These are phyloP conservation scores for Anastatica hierochuntica DNA, from an alignment of 345 rosid genomes.

Conservation along the genomic window DNA sequence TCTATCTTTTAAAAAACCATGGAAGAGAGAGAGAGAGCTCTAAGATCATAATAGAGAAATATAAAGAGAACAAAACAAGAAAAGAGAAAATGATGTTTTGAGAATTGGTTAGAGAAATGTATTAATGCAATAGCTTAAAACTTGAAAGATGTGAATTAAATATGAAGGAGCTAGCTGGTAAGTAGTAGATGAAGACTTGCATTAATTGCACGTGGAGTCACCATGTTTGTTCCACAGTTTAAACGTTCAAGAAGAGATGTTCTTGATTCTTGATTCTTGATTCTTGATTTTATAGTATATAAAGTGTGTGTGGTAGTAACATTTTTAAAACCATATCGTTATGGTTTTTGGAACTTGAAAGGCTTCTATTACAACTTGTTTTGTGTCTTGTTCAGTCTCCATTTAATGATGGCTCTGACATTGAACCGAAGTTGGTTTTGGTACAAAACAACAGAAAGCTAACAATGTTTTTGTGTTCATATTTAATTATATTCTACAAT, in stretches of 20 bases:
- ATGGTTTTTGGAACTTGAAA: conserved; percentile 1
- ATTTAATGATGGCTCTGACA: conserved; percentile 18
- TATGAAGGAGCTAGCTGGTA: conserved; percentile 26
- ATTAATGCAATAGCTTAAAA: conserved; percentile 22
- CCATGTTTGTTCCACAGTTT: conserved; percentile 5
- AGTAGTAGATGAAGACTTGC: conserved; percentile 21
- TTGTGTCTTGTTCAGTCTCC: not conserved
- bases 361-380: conserved; percentile 17
- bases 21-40: not conserved
- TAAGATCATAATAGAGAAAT: too few relatives aligned
- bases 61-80: not conserved
- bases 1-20: conserved; percentile 5
- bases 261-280: not conserved
- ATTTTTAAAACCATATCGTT: not conserved
- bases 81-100: conserved; percentile 15
- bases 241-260: conserved; percentile 8
- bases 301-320: not conserved
- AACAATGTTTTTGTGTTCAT: conserved; percentile 15
- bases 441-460: not conserved
- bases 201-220: conserved; percentile 25
- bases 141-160: conserved; percentile 20
- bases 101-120: conserved; percentile 24
- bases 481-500: not conserved
- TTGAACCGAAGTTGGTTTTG: not conserved
- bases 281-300: too few relatives aligned